Conservation (phyloP, 2,329 filamentous ascomycete species). For the Penicillium nordicum region DNA sequence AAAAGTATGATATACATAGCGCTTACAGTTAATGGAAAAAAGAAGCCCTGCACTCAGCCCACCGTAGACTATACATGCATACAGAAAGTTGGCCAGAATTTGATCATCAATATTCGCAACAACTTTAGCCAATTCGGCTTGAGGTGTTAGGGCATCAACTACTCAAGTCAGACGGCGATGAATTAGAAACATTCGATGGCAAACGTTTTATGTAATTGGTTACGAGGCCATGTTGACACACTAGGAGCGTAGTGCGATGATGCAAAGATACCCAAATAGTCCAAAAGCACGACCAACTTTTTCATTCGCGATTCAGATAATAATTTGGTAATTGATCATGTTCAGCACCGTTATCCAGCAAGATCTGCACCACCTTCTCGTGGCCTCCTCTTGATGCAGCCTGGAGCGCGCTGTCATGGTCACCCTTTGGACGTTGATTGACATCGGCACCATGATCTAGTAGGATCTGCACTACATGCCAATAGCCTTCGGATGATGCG, state of each 20-base stretch:
- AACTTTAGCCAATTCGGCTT: background rate
- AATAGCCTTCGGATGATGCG: background rate
- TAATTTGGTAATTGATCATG: too few relatives aligned
- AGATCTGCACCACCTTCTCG: background rate
- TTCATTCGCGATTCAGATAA: background rate
- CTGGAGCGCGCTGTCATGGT: background rate
- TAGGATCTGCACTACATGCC: background rate
- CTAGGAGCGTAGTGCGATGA: background rate
- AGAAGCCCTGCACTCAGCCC: background rate
- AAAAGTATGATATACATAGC: background rate
- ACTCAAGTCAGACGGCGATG: background rate
- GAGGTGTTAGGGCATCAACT: background rate
- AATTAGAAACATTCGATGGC: background rate
- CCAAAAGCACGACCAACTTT: too few relatives aligned
- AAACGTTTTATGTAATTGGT: too few relatives aligned
- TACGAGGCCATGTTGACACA: background rate
- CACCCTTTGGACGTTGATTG: background rate
- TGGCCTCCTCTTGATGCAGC: rapidly evolving
- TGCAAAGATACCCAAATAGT: background rate
- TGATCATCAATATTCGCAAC: background rate
- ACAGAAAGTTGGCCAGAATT: background rate
- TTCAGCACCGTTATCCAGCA: background rate
- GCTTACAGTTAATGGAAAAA: background rate
- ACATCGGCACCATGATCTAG: constrained; percentile 3
- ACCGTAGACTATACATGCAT: too few relatives aligned